A percentile compares a stretch with the other conserved stretches of the same genome.
Evolutionary conservation across 1,284 basidiomycete species (phyloP).

Genomic region (Marasmius tenuissimus): DNA sequence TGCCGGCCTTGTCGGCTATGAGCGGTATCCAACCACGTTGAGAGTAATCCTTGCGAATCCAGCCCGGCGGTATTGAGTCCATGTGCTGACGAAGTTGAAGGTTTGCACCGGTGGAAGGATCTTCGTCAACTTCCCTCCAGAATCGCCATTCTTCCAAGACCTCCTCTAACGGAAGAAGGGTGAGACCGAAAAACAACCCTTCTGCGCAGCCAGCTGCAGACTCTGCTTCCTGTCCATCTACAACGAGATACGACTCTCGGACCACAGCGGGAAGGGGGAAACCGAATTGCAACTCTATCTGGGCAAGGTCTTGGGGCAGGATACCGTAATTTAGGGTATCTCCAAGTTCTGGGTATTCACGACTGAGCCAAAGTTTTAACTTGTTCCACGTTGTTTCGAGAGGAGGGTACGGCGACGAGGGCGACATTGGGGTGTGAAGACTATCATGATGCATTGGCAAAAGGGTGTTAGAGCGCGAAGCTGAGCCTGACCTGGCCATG

Average conservation of each 20-base stretch:
- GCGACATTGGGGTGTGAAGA: constrained; percentile 41
- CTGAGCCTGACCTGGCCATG: constrained; percentile 40
- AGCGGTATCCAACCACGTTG: constrained; percentile 96
- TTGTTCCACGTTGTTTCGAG: constrained; percentile 79
- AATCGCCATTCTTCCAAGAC: constrained; percentile 92
- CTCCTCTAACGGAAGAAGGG: constrained; percentile 83
- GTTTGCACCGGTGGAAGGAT: constrained; percentile 80
- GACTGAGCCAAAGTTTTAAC: constrained; percentile 71
- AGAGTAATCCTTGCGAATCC: constrained; percentile 90
- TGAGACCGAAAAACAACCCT: constrained; percentile 87
- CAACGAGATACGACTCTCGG: constrained; percentile 80
- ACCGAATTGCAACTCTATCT: constrained; percentile 82
- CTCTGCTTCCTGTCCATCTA: constrained; percentile 89
- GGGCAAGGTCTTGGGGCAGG: constrained; percentile 68
- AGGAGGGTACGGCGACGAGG: constrained; percentile 64
- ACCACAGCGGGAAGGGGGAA: constrained; percentile 76
- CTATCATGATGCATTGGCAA: constrained; percentile 64
- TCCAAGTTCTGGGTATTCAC: constrained; percentile 86
- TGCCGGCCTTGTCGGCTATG: constrained; percentile 90
- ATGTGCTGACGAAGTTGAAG: constrained; percentile 70
- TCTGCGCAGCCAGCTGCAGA: constrained; percentile 82
- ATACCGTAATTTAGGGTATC: constrained; percentile 91
- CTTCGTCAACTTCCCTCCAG: constrained; percentile 89
- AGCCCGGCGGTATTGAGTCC: constrained; percentile 89
- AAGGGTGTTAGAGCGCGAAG: constrained; percentile 47